Percentiles rank a stretch among this genome's conserved stretches.
Conservation (phyloP, 1,284 basidiomycete genomes). For the Papiliotrema flavescens region DNA sequence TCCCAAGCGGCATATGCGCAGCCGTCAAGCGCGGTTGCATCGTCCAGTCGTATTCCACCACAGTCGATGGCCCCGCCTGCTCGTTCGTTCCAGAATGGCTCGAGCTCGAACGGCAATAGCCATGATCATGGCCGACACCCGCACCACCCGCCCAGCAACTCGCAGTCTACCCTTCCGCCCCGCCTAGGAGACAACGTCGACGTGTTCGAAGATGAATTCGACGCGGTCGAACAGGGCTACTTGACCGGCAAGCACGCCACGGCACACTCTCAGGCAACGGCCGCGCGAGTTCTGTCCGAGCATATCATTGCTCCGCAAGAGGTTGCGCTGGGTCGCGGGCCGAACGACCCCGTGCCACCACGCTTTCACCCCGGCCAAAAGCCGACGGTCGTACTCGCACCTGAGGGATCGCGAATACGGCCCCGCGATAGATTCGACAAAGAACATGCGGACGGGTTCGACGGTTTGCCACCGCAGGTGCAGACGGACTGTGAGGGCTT, state of each 20-base stretch:
- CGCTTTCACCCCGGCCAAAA: slow-evolving; percentile 11
- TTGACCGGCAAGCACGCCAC: neutral
- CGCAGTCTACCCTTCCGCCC: neutral
- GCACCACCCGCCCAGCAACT: neutral
- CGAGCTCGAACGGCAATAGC: no score
- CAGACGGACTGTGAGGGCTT: slow-evolving; percentile 38
- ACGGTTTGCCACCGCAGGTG: slow-evolving; percentile 28
- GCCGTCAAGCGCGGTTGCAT: neutral
- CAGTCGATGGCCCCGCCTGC: neutral
- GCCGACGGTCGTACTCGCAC: slow-evolving; percentile 14
- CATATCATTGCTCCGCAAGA: neutral
- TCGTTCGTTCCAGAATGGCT: neutral
- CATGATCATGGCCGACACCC: no score
- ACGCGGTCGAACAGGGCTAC: slow-evolving; percentile 13
- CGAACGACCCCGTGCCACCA: slow-evolving; percentile 13
- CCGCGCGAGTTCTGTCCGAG: neutral
- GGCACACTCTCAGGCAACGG: neutral
- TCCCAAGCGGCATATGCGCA: neutral
- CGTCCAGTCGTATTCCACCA: neutral
- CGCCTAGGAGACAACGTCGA: neutral
- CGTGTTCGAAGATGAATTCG: slow-evolving; percentile 20
- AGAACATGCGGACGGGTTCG: slow-evolving; percentile 30
- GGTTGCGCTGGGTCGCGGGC: slow-evolving; percentile 4
- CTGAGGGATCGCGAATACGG: neutral
- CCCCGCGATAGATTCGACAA: slow-evolving; percentile 19